Percentiles rank a stretch among this genome's conserved stretches.
phyloP scores from a whole-genome alignment of 495 filamentous ascomycete genomes.

The Daldinia grandis region DNA sequence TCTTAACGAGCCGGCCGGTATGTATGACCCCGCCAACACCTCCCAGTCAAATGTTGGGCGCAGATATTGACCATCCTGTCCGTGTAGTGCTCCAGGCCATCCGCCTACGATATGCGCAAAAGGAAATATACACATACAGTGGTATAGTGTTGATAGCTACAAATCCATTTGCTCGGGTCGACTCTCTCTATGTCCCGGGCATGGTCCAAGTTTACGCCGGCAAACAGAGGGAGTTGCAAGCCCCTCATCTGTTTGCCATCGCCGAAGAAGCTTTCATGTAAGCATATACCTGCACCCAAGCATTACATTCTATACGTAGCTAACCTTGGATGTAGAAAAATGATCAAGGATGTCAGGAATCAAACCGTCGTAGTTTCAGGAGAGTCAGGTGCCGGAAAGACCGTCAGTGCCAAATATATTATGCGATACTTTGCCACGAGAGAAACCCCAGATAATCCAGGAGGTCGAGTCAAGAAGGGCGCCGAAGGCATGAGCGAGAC shows the following conservation, averaged over 20 bases:
- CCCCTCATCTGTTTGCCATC: constrained; percentile 98
- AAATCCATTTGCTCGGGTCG: constrained; percentile 97
- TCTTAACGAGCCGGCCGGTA: constrained; percentile 98
- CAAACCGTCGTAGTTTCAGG: constrained; percentile 99
- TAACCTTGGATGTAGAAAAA: constrained; percentile 70
- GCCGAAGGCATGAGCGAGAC: constrained; percentile 95
- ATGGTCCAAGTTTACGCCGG: constrained; percentile 99
- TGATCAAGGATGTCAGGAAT: constrained; percentile 94
- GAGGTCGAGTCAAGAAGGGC: constrained; percentile 78
- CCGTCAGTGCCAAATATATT: constrained; percentile 99
- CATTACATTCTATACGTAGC: constrained; percentile 8
- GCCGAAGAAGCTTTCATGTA: constrained; percentile 98
- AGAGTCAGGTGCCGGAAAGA: constrained; percentile 98
- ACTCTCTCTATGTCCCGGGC: constrained; percentile 97
- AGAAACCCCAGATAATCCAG: constrained; percentile 89
- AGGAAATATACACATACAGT: constrained; percentile 99
- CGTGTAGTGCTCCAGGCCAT: constrained; percentile 91
- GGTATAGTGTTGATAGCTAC: constrained; percentile 99
- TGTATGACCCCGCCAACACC: constrained; percentile 32
- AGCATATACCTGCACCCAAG: constrained; percentile 44
- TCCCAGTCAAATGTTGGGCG: constrained; percentile 47
- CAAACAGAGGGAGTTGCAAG: constrained; percentile 94
- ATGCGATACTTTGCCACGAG: constrained; percentile 99
- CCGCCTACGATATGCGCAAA: constrained; percentile 95
- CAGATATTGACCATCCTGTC: constrained; percentile 26